Evolutionary conservation across 1,284 basidiomycete genomes (phyloP).

Genomic region (Melampsora medusae): DNA sequence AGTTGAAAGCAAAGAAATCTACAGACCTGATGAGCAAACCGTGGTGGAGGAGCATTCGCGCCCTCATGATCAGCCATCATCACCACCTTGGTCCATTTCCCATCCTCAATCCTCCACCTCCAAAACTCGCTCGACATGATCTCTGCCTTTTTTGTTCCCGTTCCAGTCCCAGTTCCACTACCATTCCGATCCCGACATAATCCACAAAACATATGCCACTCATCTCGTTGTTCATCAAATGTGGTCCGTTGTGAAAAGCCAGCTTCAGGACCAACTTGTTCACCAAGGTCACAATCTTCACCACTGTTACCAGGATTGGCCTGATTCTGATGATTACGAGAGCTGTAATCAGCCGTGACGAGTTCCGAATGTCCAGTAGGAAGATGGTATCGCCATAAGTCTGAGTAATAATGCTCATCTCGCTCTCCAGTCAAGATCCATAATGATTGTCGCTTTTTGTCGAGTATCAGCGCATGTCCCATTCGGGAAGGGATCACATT

Average conservation of each 20-base stretch:
- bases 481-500: slow-evolving; percentile 34
- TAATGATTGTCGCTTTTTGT: slow-evolving; percentile 35
- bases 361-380: slow-evolving; percentile 1
- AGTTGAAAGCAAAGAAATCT: neutral
- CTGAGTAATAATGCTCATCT: slow-evolving; percentile 33
- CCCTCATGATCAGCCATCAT: slow-evolving; percentile 34
- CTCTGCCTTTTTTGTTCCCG: slow-evolving; percentile 17
- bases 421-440: slow-evolving; percentile 43
- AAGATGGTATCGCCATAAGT: slow-evolving; percentile 33
- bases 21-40: slow-evolving; percentile 41
- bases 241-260: slow-evolving; percentile 41
- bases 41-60: slow-evolving; percentile 16
- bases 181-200: slow-evolving; percentile 22
- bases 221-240: slow-evolving; percentile 37
- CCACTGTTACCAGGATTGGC: neutral
- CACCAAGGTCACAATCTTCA: neutral
- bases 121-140: slow-evolving; percentile 45
- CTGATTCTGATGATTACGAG: neutral
- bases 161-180: neutral
- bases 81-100: slow-evolving; percentile 16
- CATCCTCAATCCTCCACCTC: slow-evolving; percentile 31
- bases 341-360: slow-evolving; percentile 28
- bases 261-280: slow-evolving; percentile 16
- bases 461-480: slow-evolving; percentile 33
- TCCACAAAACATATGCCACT: slow-evolving; percentile 44